These are phyloP conservation scores for Fusarium musae DNA, from an alignment of 2,329 filamentous ascomycete species.

Conservation along the genomic window DNA sequence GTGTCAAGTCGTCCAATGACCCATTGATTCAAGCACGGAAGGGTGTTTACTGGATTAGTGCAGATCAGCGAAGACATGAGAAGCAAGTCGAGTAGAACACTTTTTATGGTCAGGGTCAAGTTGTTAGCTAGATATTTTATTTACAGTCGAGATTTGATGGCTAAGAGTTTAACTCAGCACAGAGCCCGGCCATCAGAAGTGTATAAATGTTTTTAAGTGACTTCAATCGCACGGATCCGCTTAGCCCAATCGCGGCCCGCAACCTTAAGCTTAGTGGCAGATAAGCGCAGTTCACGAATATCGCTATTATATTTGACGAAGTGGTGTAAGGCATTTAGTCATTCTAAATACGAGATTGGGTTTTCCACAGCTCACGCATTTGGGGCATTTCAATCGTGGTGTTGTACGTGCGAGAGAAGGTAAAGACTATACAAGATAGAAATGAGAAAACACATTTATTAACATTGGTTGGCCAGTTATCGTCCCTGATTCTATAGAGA, in stretches of 20 bases:
- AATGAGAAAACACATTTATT: accelerated
- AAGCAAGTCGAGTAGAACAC: neutral
- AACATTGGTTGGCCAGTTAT: accelerated
- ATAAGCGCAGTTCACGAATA: neutral
- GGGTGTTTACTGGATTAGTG: constrained; percentile 17
- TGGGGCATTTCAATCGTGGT: accelerated
- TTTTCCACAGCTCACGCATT: too few relatives aligned
- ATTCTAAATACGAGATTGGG: too few relatives aligned
- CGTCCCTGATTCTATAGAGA: neutral
- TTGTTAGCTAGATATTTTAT: neutral
- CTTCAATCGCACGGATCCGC: neutral
- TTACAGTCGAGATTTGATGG: too few relatives aligned
- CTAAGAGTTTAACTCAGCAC: neutral
- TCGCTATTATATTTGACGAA: too few relatives aligned
- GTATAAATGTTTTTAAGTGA: neutral
- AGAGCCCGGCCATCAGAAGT: too few relatives aligned
- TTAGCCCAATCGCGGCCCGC: neutral
- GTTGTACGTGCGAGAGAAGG: accelerated
- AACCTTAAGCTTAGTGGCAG: neutral
- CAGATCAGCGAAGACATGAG: constrained; percentile 7
- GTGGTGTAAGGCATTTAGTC: too few relatives aligned
- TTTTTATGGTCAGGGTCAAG: neutral
- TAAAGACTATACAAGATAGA: neutral
- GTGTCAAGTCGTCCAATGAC: constrained; percentile 7
- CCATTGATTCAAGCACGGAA: constrained; percentile 15